These are phyloP conservation scores for Stagonosporopsis rhizophila DNA, from an alignment of 2,329 filamentous ascomycete genomes.

Conservation along the genomic window DNA sequence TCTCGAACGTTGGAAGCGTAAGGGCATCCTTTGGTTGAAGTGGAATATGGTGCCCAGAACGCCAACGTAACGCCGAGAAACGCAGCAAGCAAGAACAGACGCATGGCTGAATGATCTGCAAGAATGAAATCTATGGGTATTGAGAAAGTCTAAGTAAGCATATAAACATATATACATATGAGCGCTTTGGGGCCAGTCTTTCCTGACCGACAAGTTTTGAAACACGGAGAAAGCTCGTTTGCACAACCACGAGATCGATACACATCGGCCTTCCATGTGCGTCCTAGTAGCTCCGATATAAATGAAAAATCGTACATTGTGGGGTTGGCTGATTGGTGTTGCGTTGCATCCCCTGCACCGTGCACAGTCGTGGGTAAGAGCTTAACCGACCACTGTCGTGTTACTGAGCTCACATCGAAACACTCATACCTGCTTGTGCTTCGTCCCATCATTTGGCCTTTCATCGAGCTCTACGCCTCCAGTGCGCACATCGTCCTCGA, in stretches of 20 bases:
- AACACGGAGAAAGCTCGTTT: not conserved
- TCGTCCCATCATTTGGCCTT: constrained; percentile 4
- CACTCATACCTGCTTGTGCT: constrained; percentile 13
- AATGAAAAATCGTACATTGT: not conserved
- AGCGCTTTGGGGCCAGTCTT: not conserved
- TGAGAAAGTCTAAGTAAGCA: not conserved
- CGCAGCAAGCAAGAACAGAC: not conserved
- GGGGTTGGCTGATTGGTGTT: not conserved
- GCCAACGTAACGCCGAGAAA: not conserved
- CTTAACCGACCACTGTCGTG: not conserved
- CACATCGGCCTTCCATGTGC: not conserved
- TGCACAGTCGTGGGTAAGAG: not conserved
- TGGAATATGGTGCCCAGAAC: not conserved
- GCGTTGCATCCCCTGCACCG: not conserved
- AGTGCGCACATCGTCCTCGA: constrained; percentile 6
- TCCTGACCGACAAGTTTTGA: not conserved
- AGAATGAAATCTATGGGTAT: not conserved
- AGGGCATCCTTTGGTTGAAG: not conserved
- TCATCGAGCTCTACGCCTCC: constrained; percentile 1
- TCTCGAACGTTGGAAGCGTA: too few species aligned
- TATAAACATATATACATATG: not conserved
- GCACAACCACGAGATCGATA: not conserved
- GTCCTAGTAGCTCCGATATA: not conserved
- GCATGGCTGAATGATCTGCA: not conserved
- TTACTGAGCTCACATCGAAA: not conserved